Evolutionary conservation across 805 yeast species (phyloP), one percentile per base, ranked within the genome.

Genomic region (Saccharomycopsis guyanensis): DNA sequence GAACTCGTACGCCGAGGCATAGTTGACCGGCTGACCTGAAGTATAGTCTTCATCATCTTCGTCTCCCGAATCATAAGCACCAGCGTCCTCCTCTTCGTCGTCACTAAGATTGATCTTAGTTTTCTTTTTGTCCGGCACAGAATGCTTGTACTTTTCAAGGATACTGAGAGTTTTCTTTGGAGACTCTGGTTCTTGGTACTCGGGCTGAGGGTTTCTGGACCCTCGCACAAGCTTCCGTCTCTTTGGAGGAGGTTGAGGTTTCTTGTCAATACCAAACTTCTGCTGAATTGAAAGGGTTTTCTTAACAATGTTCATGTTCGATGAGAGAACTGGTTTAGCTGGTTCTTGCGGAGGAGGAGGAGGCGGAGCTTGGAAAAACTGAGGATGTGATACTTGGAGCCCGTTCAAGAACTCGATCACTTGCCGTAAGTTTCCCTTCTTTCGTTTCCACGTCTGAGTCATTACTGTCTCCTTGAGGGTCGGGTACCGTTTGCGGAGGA

Each of bases 41-140:
- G 19, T 15, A 39, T 56, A 58, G 32, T 57, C 56, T 15, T 61
- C 62, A 0, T 55, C 33, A 18, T 53, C 58, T 27, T 61, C 64
- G 43, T 66, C 63, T 19, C 64, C 67, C 32, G 67, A 74, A 16
- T 76, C 77, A 56, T 70, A 61, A 16, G 70, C 78, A 50, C 76
- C 78, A 34, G 62, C 63, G 20, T 66, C 75, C 40, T 70, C 80
- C n/a, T 66, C 72, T 31, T 67, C 73, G 10, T 61, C 62, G 29
- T 58, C 62, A 23, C 58, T 59, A 19, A 57, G 45, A 18, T 35
- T 25, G 10, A 43, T 15, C 15, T 34, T 35, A 38, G 43, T 42
- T 46, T 13, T 37, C 45, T 18, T 29, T 12, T 27, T 46, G 42
- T 15, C 25, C 7, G 37, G 25, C 27, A 20, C 20, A 39, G 29